Percentiles rank a stretch among this genome's conserved stretches.
phyloP scores from a whole-genome alignment of 306 rosid species.

The Prunus mume region DNA sequence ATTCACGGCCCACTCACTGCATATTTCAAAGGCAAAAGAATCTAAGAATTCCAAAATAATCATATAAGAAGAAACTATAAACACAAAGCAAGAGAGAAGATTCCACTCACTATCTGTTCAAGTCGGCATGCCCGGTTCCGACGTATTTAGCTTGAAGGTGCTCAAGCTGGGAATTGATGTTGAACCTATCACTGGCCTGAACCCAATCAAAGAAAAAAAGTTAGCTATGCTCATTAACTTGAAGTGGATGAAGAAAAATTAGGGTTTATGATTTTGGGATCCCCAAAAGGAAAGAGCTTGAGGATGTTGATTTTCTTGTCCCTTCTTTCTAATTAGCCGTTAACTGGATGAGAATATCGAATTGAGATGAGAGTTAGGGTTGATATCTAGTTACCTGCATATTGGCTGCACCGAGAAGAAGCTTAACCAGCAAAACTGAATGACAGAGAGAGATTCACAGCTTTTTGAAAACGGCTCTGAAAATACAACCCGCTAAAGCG shows the following conservation, averaged over 20 bases:
- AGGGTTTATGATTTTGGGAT: background rate
- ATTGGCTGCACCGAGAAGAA: conserved; percentile 6
- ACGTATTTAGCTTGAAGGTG: conserved; percentile 95
- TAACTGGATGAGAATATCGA: background rate
- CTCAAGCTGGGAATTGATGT: conserved; percentile 94
- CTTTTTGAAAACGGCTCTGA: background rate
- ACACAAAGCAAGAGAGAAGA: background rate
- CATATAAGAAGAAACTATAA: background rate
- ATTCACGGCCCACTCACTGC: conserved; percentile 93
- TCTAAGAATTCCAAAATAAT: background rate
- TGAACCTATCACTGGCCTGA: conserved; percentile 96
- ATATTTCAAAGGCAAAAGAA: background rate
- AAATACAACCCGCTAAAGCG: background rate
- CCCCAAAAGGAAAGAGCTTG: background rate
- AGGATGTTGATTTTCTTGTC: background rate
- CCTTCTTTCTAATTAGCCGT: background rate
- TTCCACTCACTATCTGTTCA: conserved; percentile 72
- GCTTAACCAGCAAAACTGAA: background rate
- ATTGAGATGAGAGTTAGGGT: conserved; percentile 4
- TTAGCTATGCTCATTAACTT: background rate
- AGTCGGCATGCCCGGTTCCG: conserved; percentile 95
- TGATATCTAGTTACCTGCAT: conserved; percentile 26
- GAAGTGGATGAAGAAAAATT: background rate
- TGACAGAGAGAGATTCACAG: background rate
- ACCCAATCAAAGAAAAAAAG: background rate